Base-by-base conservation (phyloP, 805 yeast species). In the Ogataea angusta region DNA sequence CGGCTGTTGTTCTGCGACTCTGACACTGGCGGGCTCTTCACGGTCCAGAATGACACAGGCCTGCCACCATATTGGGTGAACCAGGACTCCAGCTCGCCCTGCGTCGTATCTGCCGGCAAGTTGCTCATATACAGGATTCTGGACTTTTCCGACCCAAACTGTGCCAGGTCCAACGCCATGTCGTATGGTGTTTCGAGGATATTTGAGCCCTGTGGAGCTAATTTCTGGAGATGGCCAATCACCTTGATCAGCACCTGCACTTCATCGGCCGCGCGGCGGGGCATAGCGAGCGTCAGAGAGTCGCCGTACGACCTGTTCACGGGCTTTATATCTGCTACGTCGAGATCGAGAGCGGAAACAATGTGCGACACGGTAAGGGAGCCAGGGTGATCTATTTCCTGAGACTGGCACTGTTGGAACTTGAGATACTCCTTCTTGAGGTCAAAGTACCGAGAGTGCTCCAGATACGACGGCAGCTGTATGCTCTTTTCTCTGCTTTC, bases 31-130 rank as follows among this genome's bases (percentile, higher is more conserved):
- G 80, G 73, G n/a, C 77, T 73, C 54, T 80, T 81, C 37, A 89
- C 69, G 1, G 93, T 80, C 95, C 96, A 88, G 59, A 88, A 86
- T 10, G 95, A 93, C 36, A 85, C 73, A 2, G 96, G 95, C 36
- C 90, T 72, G 2, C 87, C 84, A 3, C 95, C 95, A 59, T 76
- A 82, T 57, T 85, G 93, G 4, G 88, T 79, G 59, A 88, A 89
- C 96, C 96, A 90, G 23, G 83, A 72, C 66, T 89, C 96, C 34
- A 89, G 69, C 63, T 90, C 96, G 37, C 88, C 74, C 62, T 90
- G 96, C 1, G 96, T 90, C 5, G 91, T 85, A 54, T 89, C 96
- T 18, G 70, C 69, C 2, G 96, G 90, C 48, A 90, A 66, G 60
- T 87, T 88, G n/a, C 84, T 72, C 62, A 89, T 67, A 59, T 80